Percentiles rank a stretch among this genome's conserved stretches.
Evolutionary conservation across 352 stramenopile species (phyloP).

Genomic region (Saprolegnia parasitica): DNA sequence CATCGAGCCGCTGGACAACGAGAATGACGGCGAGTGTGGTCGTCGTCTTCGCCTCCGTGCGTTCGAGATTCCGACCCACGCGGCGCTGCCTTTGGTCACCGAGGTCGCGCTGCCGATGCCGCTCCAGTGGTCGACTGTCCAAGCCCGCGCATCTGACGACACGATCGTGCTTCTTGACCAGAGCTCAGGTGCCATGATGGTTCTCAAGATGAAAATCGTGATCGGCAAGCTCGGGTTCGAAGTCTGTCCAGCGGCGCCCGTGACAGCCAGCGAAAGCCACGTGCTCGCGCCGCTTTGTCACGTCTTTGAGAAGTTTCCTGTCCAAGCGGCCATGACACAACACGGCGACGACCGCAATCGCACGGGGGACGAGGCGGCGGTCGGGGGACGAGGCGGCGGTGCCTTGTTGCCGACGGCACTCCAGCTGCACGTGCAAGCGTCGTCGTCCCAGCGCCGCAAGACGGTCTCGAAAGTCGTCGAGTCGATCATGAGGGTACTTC

Average conservation of each 20-base stretch:
- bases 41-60: constrained; percentile 36
- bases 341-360: neutral
- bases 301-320: constrained; percentile 55
- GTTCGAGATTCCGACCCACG: constrained; percentile 19
- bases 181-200: constrained; percentile 20
- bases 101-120: constrained; percentile 1
- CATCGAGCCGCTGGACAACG: constrained; percentile 11
- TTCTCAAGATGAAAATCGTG: constrained; percentile 32
- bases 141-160: constrained; percentile 33
- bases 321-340: constrained; percentile 16
- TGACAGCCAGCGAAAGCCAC: constrained; percentile 25
- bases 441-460: neutral
- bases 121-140: constrained; percentile 15
- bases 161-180: constrained; percentile 36
- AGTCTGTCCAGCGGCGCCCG: constrained; percentile 18
- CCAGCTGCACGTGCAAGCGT: neutral
- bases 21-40: neutral
- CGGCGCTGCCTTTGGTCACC: constrained; percentile 14
- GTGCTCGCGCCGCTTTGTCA: constrained; percentile 37
- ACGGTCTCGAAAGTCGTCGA: constrained; percentile 44
- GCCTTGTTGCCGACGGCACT: neutral
- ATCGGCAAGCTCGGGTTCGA: constrained; percentile 30
- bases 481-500: constrained; percentile 46
- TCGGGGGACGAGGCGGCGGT: neutral
- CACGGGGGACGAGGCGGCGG: no score